A percentile compares a stretch with the other conserved stretches of the same genome.
These are phyloP conservation scores for Colletotrichum trifolii DNA, from an alignment of 2,329 filamentous ascomycete genomes.

Conservation along the genomic window DNA sequence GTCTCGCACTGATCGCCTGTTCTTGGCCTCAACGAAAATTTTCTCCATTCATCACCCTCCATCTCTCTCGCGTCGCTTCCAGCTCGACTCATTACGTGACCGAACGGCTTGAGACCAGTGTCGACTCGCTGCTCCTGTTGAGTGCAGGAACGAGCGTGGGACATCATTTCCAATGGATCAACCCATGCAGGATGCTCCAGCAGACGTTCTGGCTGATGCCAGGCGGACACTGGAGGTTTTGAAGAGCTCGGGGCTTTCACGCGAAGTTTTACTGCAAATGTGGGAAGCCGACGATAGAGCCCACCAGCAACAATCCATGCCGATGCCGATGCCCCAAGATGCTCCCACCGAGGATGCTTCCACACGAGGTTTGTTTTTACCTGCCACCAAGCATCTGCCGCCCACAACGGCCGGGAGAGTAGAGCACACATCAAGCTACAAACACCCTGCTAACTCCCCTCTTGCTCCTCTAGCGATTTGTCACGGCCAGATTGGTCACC, in stretches of 20 bases:
- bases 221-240: slow-evolving; percentile 58
- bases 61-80: too few species aligned
- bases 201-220: slow-evolving; percentile 57
- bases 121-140: background rate
- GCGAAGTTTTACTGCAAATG: slow-evolving; percentile 48
- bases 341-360: slow-evolving; percentile 36
- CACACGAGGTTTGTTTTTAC: slow-evolving; percentile 27
- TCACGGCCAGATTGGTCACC: slow-evolving; percentile 49
- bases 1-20: too few species aligned
- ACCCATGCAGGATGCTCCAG: slow-evolving; percentile 47
- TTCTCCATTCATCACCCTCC: too few species aligned
- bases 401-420: background rate
- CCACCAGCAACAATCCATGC: slow-evolving; percentile 18
- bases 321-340: slow-evolving; percentile 13
- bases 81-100: background rate
- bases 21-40: too few species aligned
- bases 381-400: background rate
- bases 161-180: slow-evolving; percentile 33
- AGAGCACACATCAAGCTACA: background rate
- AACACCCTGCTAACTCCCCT: slow-evolving; percentile 38
- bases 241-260: slow-evolving; percentile 58
- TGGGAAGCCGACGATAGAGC: slow-evolving; percentile 38
- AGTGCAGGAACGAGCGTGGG: slow-evolving; percentile 16
- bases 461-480: slow-evolving; percentile 48
- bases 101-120: slow-evolving; percentile 1